Evolutionary conservation across 2,329 filamentous ascomycete genomes (phyloP).

Genomic region (Xylaria sp.): DNA sequence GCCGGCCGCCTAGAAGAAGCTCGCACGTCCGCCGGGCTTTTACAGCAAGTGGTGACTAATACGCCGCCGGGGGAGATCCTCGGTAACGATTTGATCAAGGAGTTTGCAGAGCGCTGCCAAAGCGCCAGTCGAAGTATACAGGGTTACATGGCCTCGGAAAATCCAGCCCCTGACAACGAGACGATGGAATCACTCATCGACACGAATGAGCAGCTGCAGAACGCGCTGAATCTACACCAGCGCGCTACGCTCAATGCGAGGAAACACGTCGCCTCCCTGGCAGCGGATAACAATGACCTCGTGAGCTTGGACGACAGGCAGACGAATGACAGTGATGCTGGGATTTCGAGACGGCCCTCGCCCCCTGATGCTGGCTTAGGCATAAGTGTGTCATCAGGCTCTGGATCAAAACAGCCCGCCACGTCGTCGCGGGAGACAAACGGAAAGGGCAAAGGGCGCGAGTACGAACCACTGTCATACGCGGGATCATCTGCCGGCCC

Average conservation of each 20-base stretch:
- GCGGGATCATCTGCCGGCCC: slow-evolving; percentile 43
- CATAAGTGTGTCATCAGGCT: slow-evolving; percentile 41
- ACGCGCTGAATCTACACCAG: slow-evolving; percentile 85
- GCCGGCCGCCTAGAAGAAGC: slow-evolving; percentile 89
- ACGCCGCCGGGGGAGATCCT: slow-evolving; percentile 81
- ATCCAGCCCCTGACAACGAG: slow-evolving; percentile 88
- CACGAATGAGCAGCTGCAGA: slow-evolving; percentile 89
- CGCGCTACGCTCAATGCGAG: slow-evolving; percentile 75
- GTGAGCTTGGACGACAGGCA: slow-evolving; percentile 42
- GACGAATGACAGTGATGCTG: slow-evolving; percentile 26
- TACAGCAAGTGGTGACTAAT: slow-evolving; percentile 91
- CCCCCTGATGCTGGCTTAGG: slow-evolving; percentile 34
- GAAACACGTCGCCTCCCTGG: slow-evolving; percentile 62
- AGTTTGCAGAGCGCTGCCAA: slow-evolving; percentile 89
- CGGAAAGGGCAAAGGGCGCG: slow-evolving; percentile 48
- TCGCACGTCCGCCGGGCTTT: slow-evolving; percentile 86
- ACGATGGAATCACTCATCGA: slow-evolving; percentile 95
- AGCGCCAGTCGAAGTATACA: slow-evolving; percentile 85
- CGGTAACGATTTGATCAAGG: slow-evolving; percentile 87
- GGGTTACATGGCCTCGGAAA: slow-evolving; percentile 81
- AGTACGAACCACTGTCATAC: slow-evolving; percentile 47
- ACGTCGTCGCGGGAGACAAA: slow-evolving; percentile 44
- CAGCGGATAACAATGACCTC: slow-evolving; percentile 44
- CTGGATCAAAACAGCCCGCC: slow-evolving; percentile 40
- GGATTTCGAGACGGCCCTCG: slow-evolving; percentile 25